Base-by-base conservation (phyloP, 345 rosid genomes). In the Eucalyptus victrix region DNA sequence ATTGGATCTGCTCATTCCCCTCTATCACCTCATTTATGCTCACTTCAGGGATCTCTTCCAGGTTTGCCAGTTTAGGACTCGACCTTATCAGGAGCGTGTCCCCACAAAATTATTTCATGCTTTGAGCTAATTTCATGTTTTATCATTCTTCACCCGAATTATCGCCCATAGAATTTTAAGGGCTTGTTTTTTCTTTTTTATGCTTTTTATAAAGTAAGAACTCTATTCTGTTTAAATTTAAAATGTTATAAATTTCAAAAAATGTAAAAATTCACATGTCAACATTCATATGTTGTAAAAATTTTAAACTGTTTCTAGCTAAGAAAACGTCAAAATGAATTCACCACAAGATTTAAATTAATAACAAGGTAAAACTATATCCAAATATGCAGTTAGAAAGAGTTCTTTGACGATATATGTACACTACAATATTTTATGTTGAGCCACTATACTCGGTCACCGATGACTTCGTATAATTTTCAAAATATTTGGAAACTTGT, bases 1-100 rank as follows among this genome's bases (percentile, higher is more conserved):
- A 44, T 40, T 60, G 90, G 44, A 90, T 67, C 56, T 92, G 88
- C 5, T 51, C 2, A 51, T 51, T 17, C 54, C 23, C 4, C 2
- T 51, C 94, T 16, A 92, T 88, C 16, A 90, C 88, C 90, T 92
- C 94, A 3, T 88, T 87, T 72, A 94, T 87, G 65, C 93, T 91
- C 40, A 92, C 90, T 88, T 93, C 93, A 1, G 95, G 97, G 50
- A 94, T 89, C 8, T 93, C 91, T 19, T 91, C 89, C 3, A 81
- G 15, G 16, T 89, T 80, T 1, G 89, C 87, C 14, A 49, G 51
- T 5, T 62, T 88, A 2, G 95, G 94, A 21, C 89, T 93, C 19
- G 91, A 21, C 50, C 49, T 89, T 18, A 94, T 30, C 50, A 89
- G 93, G 17, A 95, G 89, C 1, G 94, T 62, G 72, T 62, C 37